Evolutionary conservation across 192 early-diverging fungal genomes (phyloP), one percentile per base, ranked within the genome.

Genomic region (Radiomyces spectabilis): DNA sequence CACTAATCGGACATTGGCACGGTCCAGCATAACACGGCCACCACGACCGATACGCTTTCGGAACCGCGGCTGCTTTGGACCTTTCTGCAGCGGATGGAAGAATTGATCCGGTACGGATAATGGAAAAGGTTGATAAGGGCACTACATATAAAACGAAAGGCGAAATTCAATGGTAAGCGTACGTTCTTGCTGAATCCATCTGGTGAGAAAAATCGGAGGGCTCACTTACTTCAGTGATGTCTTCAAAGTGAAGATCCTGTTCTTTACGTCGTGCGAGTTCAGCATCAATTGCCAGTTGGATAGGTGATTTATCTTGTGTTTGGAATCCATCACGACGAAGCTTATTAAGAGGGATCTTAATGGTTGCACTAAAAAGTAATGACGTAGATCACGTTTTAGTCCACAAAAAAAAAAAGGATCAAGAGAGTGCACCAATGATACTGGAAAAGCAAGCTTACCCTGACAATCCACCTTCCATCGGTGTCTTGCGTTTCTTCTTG

Each of bases 31-130:
- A 10, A 86, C 68, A 31, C 89, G 73, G 19, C 89, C 89, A 37
- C 86, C 86, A 50, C 89, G 77, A 21, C 89, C 89, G 39, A 88
- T 54, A 26, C 89, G 74, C 53, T 71, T 77, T 49, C 87, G 68
- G 45, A 71, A 79, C 21, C 18, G 45, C 2, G 44, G 51, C 8
- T 29, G 59, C 54, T 3, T 69, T 32, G 32, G 32, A 51, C n/a
- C n/a, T n/a, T n/a, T n/a, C n/a, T 43, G 51, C 55, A 45, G 41
- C 47, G 46, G 48, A 55, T 59, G 57, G 41, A 58, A 73, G 51
- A 51, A 74, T 39, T 72, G 65, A 30, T 67, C 57, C 4, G 68
- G 52, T 29, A 71, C 43, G 12, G 57, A 60, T 12, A 49, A 22
- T 9, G 58, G 40, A 35, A 79, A 75, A n/a, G 70, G 80, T 48